Percentiles rank a stretch among this genome's conserved stretches.
These are phyloP conservation scores for Cercospora zeina DNA, from an alignment of 2,329 filamentous ascomycete genomes.

Conservation along the genomic window DNA sequence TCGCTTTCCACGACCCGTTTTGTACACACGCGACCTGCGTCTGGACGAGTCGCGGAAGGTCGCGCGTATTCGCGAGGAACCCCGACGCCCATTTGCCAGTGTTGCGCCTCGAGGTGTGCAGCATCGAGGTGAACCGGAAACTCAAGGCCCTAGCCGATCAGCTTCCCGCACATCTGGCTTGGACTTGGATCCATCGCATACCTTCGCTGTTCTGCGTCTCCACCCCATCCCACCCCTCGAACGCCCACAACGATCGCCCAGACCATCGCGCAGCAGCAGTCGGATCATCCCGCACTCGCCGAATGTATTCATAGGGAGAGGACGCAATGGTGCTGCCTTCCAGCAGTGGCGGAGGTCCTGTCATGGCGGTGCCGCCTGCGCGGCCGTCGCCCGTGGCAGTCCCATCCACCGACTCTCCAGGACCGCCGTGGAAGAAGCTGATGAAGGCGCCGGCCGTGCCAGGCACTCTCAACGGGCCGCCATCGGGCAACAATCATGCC, in stretches of 20 bases:
- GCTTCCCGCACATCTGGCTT: conserved; percentile 7
- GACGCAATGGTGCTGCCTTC: conserved; percentile 38
- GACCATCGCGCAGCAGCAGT: neutral
- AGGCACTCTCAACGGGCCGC: conserved; percentile 41
- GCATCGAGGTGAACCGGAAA: neutral
- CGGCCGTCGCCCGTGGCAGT: conserved; percentile 25
- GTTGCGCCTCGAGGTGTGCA: neutral
- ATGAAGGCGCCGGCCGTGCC: conserved; percentile 29
- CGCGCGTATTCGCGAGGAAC: neutral
- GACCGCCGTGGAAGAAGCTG: conserved; percentile 28
- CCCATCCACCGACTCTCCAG: conserved; percentile 20
- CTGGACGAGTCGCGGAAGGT: neutral
- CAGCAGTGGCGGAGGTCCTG: conserved; percentile 26
- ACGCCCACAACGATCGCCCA: neutral
- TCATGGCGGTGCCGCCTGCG: conserved; percentile 18
- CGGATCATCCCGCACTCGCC: neutral
- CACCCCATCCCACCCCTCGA: conserved; percentile 3
- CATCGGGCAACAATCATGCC: conserved; percentile 43
- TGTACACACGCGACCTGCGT: neutral
- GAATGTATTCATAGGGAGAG: conserved; percentile 13
- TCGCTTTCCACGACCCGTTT: neutral
- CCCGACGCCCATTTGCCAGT: neutral
- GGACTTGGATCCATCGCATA: conserved; percentile 9
- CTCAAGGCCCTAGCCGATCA: conserved; percentile 6
- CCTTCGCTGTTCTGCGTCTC: conserved; percentile 7